Base-by-base conservation (phyloP, 2,329 filamentous ascomycete genomes). In the Dothistroma septosporum region DNA sequence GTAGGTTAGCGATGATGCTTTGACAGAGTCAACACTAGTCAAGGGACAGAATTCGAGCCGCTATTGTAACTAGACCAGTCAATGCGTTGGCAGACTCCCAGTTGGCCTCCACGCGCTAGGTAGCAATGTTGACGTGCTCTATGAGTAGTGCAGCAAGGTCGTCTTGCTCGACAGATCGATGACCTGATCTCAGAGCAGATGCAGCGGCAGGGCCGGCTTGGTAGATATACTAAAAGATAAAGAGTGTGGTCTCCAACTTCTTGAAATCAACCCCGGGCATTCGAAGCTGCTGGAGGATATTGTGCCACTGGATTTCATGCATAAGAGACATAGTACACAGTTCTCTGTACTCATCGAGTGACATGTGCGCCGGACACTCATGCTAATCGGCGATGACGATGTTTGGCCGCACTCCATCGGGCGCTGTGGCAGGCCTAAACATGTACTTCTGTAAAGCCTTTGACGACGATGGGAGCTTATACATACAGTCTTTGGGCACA, bases 231-330 rank as follows among this genome's bases (percentile, higher is more conserved):
- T 83, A 80, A 1, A 74, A 73, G 1, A 89, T 68, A 0, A 88
- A 64, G 0, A 74, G 61, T 33, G 77, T 76, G 0, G 82, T 82
- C 0, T 79, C 76, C 32, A 83, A 77, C 0, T 78, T 79, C 33
- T 82, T 84, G 62, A 89, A 84, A 62, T 88, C 88, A 3, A 90
- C 55, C 61, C 52, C 83, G 73, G 81, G 77, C 0, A 81, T 79
- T 0, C 76, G 82, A 3, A 85, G 66, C 62, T 85, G 82, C 1
- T 77, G 60, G 0, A 84, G 65, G 0, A 86, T 74, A 2, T 76
- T 74, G 0, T 75, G 69, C 80, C 82, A 83, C 8, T 82, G 75
- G 1, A 78, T 73, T 9, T 75, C 66, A 3, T 73, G 76, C 0
- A 82, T 82, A 0, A 78, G 75, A 1, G 83, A 64, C 0, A 84